A percentile compares a stretch with the other conserved stretches of the same genome.
These are phyloP conservation scores for Mycena rosella DNA, from an alignment of 768 basidiomycete genomes.

Conservation along the genomic window DNA sequence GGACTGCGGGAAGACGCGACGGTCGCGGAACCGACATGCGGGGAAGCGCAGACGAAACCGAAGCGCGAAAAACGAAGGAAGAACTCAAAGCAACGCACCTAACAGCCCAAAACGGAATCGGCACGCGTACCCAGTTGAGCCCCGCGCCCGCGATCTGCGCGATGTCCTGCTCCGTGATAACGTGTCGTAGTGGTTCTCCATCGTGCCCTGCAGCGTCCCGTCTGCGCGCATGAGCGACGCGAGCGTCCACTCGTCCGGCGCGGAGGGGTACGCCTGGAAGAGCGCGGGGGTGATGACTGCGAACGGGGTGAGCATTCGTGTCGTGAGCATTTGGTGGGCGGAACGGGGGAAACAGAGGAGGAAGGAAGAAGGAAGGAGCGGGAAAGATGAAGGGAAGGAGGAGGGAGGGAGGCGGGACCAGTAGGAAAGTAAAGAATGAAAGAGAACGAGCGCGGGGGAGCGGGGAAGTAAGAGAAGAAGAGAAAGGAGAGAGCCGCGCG, in stretches of 20 bases:
- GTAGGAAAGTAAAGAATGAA: no score
- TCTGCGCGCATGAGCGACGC: constrained; percentile 74
- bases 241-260: constrained; percentile 83
- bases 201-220: constrained; percentile 60
- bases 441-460: no score
- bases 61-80: background rate
- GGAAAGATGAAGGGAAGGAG: background rate
- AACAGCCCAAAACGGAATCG: constrained; percentile 79
- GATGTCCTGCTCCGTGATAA: constrained; percentile 85
- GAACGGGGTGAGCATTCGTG: background rate
- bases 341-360: background rate
- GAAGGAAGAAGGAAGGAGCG: background rate
- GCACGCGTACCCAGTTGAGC: constrained; percentile 76
- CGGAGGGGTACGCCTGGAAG: constrained; percentile 73
- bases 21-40: no score
- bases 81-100: constrained; percentile 46
- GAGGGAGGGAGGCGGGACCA: constrained; percentile 46
- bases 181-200: constrained; percentile 86
- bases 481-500: no score
- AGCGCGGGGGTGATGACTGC: constrained; percentile 71
- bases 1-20: no score
- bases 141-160: constrained; percentile 81
- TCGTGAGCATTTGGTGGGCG: background rate
- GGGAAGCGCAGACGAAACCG: no score
- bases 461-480: no score